Percentiles rank a stretch among this genome's conserved stretches.
These are phyloP conservation scores for Terana coerulea DNA, from an alignment of 768 basidiomycete species.

Conservation along the genomic window DNA sequence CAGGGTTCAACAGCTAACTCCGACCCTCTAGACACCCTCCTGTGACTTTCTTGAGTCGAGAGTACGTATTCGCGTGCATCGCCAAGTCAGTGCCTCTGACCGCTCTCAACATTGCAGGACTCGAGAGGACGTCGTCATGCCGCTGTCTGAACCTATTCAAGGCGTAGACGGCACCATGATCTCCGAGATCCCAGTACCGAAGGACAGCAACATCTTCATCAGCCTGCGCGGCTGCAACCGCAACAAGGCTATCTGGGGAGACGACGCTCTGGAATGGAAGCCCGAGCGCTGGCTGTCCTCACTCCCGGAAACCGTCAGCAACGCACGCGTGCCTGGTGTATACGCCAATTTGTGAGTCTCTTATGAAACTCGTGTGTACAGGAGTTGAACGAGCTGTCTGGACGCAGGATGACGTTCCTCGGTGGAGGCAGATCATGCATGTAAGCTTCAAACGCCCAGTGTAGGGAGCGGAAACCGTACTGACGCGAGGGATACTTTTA, in stretches of 20 bases:
- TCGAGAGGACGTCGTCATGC: constrained; percentile 4
- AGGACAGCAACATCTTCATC: constrained; percentile 35
- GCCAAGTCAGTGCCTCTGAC: not conserved
- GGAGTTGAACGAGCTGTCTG: not conserved
- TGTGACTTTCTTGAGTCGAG: not conserved
- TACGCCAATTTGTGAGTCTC: constrained; percentile 8
- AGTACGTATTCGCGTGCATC: constrained; percentile 3
- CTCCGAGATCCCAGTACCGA: constrained; percentile 29
- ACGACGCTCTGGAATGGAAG: constrained; percentile 36
- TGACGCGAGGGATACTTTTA: not conserved
- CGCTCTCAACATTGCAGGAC: not conserved
- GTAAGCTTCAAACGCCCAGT: constrained; percentile 7
- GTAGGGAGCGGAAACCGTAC: not conserved
- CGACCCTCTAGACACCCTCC: constrained; percentile 9
- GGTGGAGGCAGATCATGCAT: constrained; percentile 16
- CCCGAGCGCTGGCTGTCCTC: constrained; percentile 39
- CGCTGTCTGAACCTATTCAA: constrained; percentile 9
- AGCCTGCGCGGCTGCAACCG: constrained; percentile 38
- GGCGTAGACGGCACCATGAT: constrained; percentile 12
- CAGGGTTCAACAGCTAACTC: not conserved
- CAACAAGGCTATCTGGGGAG: constrained; percentile 40
- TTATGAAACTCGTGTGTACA: not conserved
- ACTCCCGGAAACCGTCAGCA: not conserved
- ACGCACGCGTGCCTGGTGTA: constrained; percentile 2
- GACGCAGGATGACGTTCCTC: constrained; percentile 14